Conservation (phyloP, 2,329 filamentous ascomycete genomes). For the Cladophialophora immunda region DNA sequence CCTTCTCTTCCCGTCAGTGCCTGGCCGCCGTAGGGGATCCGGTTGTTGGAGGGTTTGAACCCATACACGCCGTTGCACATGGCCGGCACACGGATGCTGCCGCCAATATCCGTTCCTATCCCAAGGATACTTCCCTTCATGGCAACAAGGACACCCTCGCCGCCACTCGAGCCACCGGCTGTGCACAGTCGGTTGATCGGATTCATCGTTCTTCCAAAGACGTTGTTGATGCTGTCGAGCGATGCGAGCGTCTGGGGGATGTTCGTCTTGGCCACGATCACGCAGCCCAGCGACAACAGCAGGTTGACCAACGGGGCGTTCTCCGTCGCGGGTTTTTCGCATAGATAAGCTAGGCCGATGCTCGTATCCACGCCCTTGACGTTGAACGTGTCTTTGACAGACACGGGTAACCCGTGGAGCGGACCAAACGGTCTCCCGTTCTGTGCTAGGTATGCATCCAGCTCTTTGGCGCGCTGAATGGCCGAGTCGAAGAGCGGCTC, state of each 20-base stretch:
- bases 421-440: constrained; percentile 47
- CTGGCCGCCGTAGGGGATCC: constrained; percentile 63
- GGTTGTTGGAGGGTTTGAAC: constrained; percentile 57
- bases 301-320: constrained; percentile 68
- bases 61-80: constrained; percentile 63
- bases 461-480: constrained; percentile 46
- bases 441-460: constrained; percentile 47
- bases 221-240: constrained; percentile 67
- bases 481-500: constrained; percentile 51
- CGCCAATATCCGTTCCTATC: constrained; percentile 68
- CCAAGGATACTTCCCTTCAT: constrained; percentile 68
- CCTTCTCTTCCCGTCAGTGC: constrained; percentile 58
- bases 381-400: constrained; percentile 46
- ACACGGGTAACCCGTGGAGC: constrained; percentile 52
- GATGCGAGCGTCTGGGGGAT: constrained; percentile 67
- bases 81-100: constrained; percentile 56
- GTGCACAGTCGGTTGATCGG: constrained; percentile 68
- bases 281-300: constrained; percentile 67
- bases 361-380: constrained; percentile 62
- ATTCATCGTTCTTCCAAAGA: constrained; percentile 68
- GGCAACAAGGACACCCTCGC: constrained; percentile 68
- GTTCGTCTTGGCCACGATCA: constrained; percentile 76
- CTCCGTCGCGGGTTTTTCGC: constrained; percentile 64
- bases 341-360: constrained; percentile 67
- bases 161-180: constrained; percentile 72